These are phyloP conservation scores for Ogataea hybrid DNA, from an alignment of 1,139 yeast genomes.

Conservation along the genomic window DNA sequence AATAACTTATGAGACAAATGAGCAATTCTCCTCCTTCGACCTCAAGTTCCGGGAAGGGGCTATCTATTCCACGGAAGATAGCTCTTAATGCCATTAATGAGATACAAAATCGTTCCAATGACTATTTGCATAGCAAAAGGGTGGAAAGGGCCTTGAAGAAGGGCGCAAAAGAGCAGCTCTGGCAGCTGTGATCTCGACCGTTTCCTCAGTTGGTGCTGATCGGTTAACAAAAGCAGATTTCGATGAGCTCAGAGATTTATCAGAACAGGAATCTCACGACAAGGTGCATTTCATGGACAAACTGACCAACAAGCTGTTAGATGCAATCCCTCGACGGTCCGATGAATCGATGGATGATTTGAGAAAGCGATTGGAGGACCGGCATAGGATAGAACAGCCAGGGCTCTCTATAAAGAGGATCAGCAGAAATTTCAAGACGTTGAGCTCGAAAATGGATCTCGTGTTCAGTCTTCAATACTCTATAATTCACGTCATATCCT, in stretches of 20 bases:
- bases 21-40: constrained; percentile 12
- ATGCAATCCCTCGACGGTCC: constrained; percentile 38
- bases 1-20: background rate
- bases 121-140: constrained; percentile 17
- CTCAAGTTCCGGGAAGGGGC: constrained; percentile 9
- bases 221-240: constrained; percentile 24
- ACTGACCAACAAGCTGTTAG: constrained; percentile 51
- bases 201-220: constrained; percentile 54
- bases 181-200: constrained; percentile 58
- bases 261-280: constrained; percentile 10
- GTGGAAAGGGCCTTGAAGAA: constrained; percentile 19
- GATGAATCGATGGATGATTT: constrained; percentile 43
- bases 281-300: constrained; percentile 55
- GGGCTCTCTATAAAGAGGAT: constrained; percentile 50
- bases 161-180: constrained; percentile 48
- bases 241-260: constrained; percentile 5
- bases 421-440: constrained; percentile 47
- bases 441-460: constrained; percentile 52
- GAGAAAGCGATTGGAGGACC: constrained; percentile 43
- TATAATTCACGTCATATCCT: constrained; percentile 51
- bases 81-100: constrained; percentile 19
- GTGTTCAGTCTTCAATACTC: constrained; percentile 58
- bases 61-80: constrained; percentile 16
- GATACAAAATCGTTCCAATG: constrained; percentile 21
- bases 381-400: constrained; percentile 44